A percentile compares a stretch with the other conserved stretches of the same genome.
Evolutionary conservation across 306 rosid genomes (phyloP).

Genomic region (Albizia julibrissin): DNA sequence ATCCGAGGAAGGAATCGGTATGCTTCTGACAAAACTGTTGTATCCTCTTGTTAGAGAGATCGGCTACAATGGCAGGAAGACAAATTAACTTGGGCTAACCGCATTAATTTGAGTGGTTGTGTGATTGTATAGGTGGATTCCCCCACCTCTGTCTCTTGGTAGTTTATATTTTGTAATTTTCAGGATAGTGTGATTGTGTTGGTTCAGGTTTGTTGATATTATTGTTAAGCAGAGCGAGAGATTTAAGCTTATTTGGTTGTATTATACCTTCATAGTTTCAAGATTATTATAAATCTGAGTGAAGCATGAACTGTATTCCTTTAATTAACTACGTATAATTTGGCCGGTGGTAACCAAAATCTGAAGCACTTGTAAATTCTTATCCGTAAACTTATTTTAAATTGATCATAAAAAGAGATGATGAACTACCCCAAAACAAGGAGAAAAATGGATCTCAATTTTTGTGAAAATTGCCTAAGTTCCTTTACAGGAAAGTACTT

Average conservation of each 20-base stretch:
- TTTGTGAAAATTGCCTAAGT: not conserved
- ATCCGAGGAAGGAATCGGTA: conserved; percentile 53
- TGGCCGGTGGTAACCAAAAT: no score
- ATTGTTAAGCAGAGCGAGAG: conserved; percentile 66
- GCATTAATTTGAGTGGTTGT: conserved; percentile 69
- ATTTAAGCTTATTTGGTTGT: conserved; percentile 60
- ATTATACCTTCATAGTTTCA: conserved; percentile 51
- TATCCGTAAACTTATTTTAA: not conserved
- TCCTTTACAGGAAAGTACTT: not conserved
- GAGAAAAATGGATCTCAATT: not conserved
- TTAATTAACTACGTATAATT: not conserved
- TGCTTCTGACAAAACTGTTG: conserved; percentile 83
- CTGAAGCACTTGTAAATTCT: not conserved
- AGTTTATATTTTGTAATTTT: conserved; percentile 75
- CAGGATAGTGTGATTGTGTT: conserved; percentile 80
- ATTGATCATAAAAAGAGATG: not conserved
- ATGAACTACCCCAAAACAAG: not conserved
- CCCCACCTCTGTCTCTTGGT: conserved; percentile 29
- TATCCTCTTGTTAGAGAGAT: conserved; percentile 68
- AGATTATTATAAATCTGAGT: conserved; percentile 39
- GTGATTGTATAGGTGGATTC: conserved; percentile 82
- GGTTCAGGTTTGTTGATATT: conserved; percentile 90
- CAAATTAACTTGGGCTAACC: conserved; percentile 82
- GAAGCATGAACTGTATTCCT: conserved; percentile 24
- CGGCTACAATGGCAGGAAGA: conserved; percentile 55